These are phyloP conservation scores for Colletotrichum salicis DNA, from an alignment of 2,329 filamentous ascomycete species.

Conservation along the genomic window DNA sequence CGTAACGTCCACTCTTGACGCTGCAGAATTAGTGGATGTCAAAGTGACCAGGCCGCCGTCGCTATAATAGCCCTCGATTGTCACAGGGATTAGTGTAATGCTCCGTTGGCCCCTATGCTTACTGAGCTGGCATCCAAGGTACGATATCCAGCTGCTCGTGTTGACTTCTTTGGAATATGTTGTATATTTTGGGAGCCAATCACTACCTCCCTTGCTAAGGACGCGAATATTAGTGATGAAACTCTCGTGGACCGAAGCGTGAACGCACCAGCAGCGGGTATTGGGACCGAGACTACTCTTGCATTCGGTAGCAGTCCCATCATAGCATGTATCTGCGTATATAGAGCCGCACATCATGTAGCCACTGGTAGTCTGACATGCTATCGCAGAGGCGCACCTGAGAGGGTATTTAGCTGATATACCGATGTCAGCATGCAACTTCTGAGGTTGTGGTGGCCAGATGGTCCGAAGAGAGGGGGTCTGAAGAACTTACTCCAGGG, in stretches of 20 bases:
- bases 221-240: no score
- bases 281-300: neutral
- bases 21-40: no score
- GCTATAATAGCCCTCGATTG: no score
- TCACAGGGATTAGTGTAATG: no score
- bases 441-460: no score
- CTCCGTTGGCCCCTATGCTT: no score
- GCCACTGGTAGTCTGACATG: neutral
- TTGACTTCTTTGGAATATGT: neutral
- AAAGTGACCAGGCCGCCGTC: no score
- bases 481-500: no score
- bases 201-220: no score
- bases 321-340: neutral
- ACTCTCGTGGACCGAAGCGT: no score
- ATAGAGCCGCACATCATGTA: neutral
- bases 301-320: neutral
- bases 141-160: neutral
- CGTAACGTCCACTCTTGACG: neutral
- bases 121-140: neutral
- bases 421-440: neutral
- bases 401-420: neutral
- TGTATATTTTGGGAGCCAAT: neutral
- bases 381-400: no score
- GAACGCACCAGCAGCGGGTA: neutral
- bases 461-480: no score